Base-by-base conservation (phyloP, 768 basidiomycete species). In the Glaciozyma martinii region DNA sequence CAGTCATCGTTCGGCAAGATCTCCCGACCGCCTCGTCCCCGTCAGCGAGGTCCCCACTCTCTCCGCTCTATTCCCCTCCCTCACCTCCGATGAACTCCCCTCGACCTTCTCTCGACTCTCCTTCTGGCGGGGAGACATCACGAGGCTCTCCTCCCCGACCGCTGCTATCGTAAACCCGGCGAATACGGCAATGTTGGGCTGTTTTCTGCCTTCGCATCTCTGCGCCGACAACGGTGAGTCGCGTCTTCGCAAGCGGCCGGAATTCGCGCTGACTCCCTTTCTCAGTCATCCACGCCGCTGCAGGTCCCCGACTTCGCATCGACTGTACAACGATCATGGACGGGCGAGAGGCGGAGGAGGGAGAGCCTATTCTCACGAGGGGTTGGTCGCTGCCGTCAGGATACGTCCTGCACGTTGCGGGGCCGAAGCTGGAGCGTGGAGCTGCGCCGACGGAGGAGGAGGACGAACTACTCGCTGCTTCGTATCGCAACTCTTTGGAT, bases 161-260 rank as follows among this genome's bases (percentile, higher is more conserved):
- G 18, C 50, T 25, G 61, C 61, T 7, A 49, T 62, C 56, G 61
- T 57, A 33, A 62, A 62, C 47, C 33, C 61, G 0, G 55, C 55
- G 18, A 62, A 62, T 27, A 42, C 37, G n/a, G 32, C 33, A 13
- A 49, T 62, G 46, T 56, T 62, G 21, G 61, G 61, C 8, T 62
- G 61, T 46, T 62, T 62, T 47, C 47, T 57, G 47, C 61, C 61
- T 1, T 30, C 32, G 16, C 61, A 62, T 27, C 27, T 40, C 2
- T 62, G 61, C 56, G 61, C 40, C 25, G 61, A 62, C 47, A 57
- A 62, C 47, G 56, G 56, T 23, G 4, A 4, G 15, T 16, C 23
- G 23, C 44, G 18, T 18, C 15, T 18, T 23, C 44, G 44, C 15
- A 23, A 18, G 4, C 5, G 5, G 18, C 9, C 16, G 23, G 16